Evolutionary conservation across 208 protist species (phyloP).

Genomic region (Acanthamoeba sp.): DNA sequence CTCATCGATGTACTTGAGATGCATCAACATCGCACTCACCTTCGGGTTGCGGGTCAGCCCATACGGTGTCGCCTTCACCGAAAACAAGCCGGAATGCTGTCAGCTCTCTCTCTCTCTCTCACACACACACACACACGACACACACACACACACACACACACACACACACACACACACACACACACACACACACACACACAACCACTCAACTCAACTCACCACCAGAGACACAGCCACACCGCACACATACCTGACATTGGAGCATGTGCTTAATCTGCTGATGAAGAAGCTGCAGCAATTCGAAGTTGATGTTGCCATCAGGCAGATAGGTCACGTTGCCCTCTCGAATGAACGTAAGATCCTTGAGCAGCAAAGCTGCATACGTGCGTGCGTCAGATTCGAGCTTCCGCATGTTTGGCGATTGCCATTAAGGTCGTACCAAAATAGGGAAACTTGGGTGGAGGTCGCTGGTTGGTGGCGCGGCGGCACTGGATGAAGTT

Average conservation of each 20-base stretch:
- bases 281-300: conserved; percentile 48
- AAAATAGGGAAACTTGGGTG: conserved; percentile 63
- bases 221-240: neutral
- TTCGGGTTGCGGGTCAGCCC: neutral
- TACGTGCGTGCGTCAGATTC: neutral
- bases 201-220: no score
- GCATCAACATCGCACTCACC: conserved; percentile 6
- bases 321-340: conserved; percentile 58
- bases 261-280: conserved; percentile 48
- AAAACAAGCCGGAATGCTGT: no score
- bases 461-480: neutral
- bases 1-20: conserved; percentile 41
- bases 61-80: neutral
- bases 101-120: no score
- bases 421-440: no score
- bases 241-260: neutral
- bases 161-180: no score
- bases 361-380: conserved; percentile 28
- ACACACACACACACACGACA: no score
- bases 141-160: neutral
- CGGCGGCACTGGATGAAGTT: conserved; percentile 37
- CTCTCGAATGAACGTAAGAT: conserved; percentile 56
- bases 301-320: conserved; percentile 68
- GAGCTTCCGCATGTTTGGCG: no score
- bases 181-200: no score